Base-by-base conservation (phyloP, 179 eudicot genomes). In the Corrigiola litoralis region DNA sequence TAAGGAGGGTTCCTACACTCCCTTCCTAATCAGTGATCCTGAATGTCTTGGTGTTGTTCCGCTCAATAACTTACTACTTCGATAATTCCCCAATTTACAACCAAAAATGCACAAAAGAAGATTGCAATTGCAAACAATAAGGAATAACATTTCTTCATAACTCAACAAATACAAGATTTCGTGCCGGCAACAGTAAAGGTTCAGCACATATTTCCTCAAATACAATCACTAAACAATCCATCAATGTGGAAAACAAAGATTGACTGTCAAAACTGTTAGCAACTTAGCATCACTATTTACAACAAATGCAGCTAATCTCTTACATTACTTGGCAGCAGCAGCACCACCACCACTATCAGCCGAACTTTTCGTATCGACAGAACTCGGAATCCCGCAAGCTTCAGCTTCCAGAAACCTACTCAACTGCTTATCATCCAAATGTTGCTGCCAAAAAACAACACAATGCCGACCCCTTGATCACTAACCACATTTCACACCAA, bases 351-450 rank as follows among this genome's bases (percentile, higher is more conserved):
- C 68, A 58, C 50, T 72, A 56, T 69, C 75, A 61, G 28, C 49
- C 4, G 67, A 61, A 61, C 47, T 72, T 46, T 74, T 63, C 32
- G 76, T 67, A 68, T 81, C 65, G 33, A 63, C 61, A 16, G 71
- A 66, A 66, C 66, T 58, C 3, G 66, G 72, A 8, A 66, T 51
- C 46, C 73, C 70, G 54, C 75, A 61, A n/a, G 77, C 87, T 54
- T 87, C 95, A 16, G 94, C 85, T 70, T 90, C 97, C 73, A 94
- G 67, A 74, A 87, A 88, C 25, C 86, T 81, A 47, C 89, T 86
- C 71, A 94, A 76, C 58, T 90, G 95, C 73, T 94, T 94, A 74
- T 88, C 96, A 2, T 90, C 88, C 85, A 94, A 78, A 73, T 94
- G 92, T 81, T 82, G 70, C 99, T 94, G 88, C 40, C 62, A 72